Percentiles rank a stretch among this genome's conserved stretches.
phyloP scores from a whole-genome alignment of 441 rosid genomes.

The Caryocar brasiliense region DNA sequence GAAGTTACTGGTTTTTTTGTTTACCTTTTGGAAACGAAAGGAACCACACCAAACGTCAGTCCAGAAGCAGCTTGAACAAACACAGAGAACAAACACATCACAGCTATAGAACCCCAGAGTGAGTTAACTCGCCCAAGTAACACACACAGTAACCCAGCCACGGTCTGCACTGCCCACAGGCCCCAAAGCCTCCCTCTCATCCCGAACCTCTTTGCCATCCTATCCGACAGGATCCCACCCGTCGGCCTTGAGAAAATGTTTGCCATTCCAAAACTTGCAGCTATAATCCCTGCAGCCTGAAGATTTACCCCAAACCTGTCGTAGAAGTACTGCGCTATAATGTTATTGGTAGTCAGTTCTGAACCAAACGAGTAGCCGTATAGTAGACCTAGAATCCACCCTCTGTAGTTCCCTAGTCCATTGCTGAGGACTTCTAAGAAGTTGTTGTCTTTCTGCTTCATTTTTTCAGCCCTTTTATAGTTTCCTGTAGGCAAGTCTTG shows the following conservation, averaged over 20 bases:
- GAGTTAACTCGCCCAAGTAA: constrained; percentile 52
- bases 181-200: constrained; percentile 77
- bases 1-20: background rate
- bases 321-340: constrained; percentile 63
- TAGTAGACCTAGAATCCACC: constrained; percentile 53
- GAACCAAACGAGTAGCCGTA: constrained; percentile 62
- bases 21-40: constrained; percentile 73
- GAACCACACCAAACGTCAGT: constrained; percentile 68
- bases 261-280: constrained; percentile 51
- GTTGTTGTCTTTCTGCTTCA: constrained; percentile 10
- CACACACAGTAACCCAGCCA: constrained; percentile 51
- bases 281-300: constrained; percentile 54
- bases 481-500: constrained; percentile 48
- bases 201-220: constrained; percentile 45
- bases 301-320: constrained; percentile 57
- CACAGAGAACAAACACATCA: constrained; percentile 52
- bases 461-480: background rate
- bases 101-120: constrained; percentile 41
- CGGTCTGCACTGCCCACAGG: constrained; percentile 55
- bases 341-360: constrained; percentile 61
- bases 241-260: constrained; percentile 57
- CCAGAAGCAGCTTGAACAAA: constrained; percentile 83
- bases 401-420: constrained; percentile 61
- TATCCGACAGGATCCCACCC: constrained; percentile 63
- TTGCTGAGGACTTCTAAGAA: constrained; percentile 27